These are phyloP conservation scores for Boeremia exigua DNA, from an alignment of 2,329 filamentous ascomycete genomes.

Conservation along the genomic window DNA sequence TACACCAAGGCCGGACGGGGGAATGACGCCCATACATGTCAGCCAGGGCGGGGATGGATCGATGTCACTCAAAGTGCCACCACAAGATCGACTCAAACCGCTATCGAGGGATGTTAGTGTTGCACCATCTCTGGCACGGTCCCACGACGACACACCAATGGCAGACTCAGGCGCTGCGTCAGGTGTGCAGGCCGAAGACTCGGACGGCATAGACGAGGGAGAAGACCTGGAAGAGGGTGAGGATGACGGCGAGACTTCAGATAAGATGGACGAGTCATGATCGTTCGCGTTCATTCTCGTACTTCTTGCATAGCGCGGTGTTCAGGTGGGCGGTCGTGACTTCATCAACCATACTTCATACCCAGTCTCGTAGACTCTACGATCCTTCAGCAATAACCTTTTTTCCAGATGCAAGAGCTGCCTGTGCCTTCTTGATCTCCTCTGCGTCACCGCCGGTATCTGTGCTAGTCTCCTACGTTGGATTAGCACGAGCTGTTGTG, in stretches of 20 bases:
- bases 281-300: slow-evolving; percentile 2
- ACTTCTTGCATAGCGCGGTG: slow-evolving; percentile 44
- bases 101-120: slow-evolving; percentile 36
- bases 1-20: slow-evolving; percentile 53
- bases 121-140: slow-evolving; percentile 35
- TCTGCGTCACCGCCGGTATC: slow-evolving; percentile 48
- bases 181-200: slow-evolving; percentile 37
- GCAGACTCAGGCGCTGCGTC: slow-evolving; percentile 32
- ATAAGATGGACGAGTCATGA: slow-evolving; percentile 41
- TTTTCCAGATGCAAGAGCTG: slow-evolving; percentile 50
- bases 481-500: slow-evolving; percentile 10
- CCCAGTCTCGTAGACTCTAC: slow-evolving; percentile 34
- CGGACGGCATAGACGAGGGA: slow-evolving; percentile 41
- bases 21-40: slow-evolving; percentile 49
- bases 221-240: slow-evolving; percentile 42
- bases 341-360: slow-evolving; percentile 19
- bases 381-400: slow-evolving; percentile 35
- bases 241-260: slow-evolving; percentile 33
- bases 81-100: slow-evolving; percentile 41
- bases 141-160: slow-evolving; percentile 42
- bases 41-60: slow-evolving; percentile 41
- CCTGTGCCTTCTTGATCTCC: slow-evolving; percentile 55
- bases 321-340: slow-evolving; percentile 23
- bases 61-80: slow-evolving; percentile 36
- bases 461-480: slow-evolving; percentile 50